phyloP scores from a whole-genome alignment of 1,284 basidiomycete genomes.

The Bjerkandera adusta region DNA sequence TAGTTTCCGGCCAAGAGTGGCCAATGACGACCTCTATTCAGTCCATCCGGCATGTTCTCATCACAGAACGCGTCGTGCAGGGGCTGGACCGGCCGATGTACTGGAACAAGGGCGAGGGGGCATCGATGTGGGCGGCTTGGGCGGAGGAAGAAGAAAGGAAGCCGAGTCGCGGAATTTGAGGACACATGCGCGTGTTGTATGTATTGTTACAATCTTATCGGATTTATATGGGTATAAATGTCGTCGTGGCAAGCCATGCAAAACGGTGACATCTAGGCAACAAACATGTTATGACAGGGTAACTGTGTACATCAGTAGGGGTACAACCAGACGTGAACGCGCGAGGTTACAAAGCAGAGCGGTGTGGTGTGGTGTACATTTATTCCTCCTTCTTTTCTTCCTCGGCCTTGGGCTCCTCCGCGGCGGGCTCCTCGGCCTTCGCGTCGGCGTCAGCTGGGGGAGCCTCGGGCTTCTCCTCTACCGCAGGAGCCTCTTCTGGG shows the following conservation, averaged over 20 bases:
- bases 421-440: slow-evolving; percentile 18
- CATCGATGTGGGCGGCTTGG: slow-evolving; percentile 51
- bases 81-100: slow-evolving; percentile 52
- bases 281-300: slow-evolving; percentile 1
- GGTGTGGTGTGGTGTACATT: slow-evolving; percentile 15
- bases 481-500: slow-evolving; percentile 27
- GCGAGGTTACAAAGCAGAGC: background rate
- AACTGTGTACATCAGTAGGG: slow-evolving; percentile 9
- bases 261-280: background rate
- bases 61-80: slow-evolving; percentile 52
- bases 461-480: slow-evolving; percentile 25
- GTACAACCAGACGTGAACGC: slow-evolving; percentile 2
- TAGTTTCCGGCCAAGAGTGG: too few relatives aligned
- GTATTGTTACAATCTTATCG: background rate
- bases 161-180: slow-evolving; percentile 5
- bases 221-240: background rate
- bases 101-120: slow-evolving; percentile 57
- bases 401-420: slow-evolving; percentile 22
- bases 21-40: slow-evolving; percentile 30
- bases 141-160: slow-evolving; percentile 46
- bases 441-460: slow-evolving; percentile 13
- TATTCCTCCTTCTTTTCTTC: slow-evolving; percentile 27
- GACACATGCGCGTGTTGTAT: background rate
- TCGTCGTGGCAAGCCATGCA: slow-evolving; percentile 1
- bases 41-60: slow-evolving; percentile 61